Base-by-base conservation (phyloP, 257 asterid genomes). In the Thymus mandschuricus region DNA sequence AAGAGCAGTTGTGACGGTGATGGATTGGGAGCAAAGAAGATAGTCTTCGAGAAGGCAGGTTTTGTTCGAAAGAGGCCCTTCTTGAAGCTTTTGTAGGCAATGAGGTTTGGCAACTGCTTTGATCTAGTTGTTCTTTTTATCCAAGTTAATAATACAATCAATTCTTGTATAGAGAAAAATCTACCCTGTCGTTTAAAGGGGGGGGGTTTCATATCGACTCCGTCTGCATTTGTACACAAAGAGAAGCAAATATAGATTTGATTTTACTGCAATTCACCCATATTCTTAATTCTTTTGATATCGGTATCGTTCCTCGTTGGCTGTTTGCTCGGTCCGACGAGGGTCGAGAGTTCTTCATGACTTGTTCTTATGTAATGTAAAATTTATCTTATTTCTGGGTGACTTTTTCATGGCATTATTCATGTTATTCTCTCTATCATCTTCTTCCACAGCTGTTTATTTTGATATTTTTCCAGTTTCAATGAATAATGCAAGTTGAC, bases 161-260 rank as follows among this genome's bases (percentile, higher is more conserved):
- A 79, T 87, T 81, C 84, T 69, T 88, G 96, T 87, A 88, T 91
- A 88, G 92, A 87, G 81, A 34, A 28, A 38, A 48, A 68, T 71
- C 68, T 34, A 68, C 88, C 92, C 90, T 77, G 83, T 75, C 82
- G 66, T 86, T 84, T 51, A 51, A 79, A 41, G 30, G 81, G 92
- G 87, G 87, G 77, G 87, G 21, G 77, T 80, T 74, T 54, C 66
- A 78, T 80, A 67, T 76, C 61, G 34, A 75, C 54, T 31, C 76
- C 59, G 55, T 51, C 64, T 74, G 82, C 84, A 69, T 74, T 57
- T 81, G 86, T 82, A 86, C 81, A 83, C 84, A 82, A 35, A 76
- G 80, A 72, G 79, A 80, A 83, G 80, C 83, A 80, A 81, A 76
- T 69, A 83, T 78, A 86, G 83, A 77, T 75, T 79, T 70, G 64